Conservation (phyloP, 2,329 filamentous ascomycete species). For the Ophiostoma tasmaniense region DNA sequence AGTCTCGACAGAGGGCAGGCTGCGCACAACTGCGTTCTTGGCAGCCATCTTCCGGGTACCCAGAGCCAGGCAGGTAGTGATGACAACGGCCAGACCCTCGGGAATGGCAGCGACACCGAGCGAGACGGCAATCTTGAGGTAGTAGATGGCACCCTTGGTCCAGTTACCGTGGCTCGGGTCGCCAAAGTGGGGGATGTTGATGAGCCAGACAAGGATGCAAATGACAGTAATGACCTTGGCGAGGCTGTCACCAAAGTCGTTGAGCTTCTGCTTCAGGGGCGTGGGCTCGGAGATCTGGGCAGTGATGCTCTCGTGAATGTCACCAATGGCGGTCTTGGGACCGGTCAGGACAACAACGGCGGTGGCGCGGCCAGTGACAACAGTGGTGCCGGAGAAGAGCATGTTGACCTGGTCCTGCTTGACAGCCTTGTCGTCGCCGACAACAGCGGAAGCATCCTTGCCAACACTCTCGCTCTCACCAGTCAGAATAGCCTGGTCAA, state of each 20-base stretch:
- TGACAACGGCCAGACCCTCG: slow-evolving; percentile 93
- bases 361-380: slow-evolving; percentile 86
- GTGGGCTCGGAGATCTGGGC: slow-evolving; percentile 97
- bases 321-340: slow-evolving; percentile 85
- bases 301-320: slow-evolving; percentile 97
- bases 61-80: slow-evolving; percentile 94
- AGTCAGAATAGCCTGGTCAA: slow-evolving; percentile 95
- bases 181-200: slow-evolving; percentile 96
- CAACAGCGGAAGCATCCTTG: slow-evolving; percentile 61
- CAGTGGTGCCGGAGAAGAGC: slow-evolving; percentile 95
- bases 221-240: slow-evolving; percentile 98
- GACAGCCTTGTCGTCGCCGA: slow-evolving; percentile 76
- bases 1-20: slow-evolving; percentile 92
- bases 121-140: slow-evolving; percentile 97
- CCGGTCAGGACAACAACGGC: slow-evolving; percentile 89
- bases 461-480: slow-evolving; percentile 95
- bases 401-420: slow-evolving; percentile 98
- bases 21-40: slow-evolving; percentile 95
- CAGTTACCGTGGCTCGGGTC: slow-evolving; percentile 89
- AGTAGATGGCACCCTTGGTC: slow-evolving; percentile 97
- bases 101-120: slow-evolving; percentile 96
- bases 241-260: slow-evolving; percentile 91
- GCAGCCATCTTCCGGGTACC: slow-evolving; percentile 98
- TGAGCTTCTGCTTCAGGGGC: slow-evolving; percentile 95
- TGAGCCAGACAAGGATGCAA: slow-evolving; percentile 92